Percentiles rank a stretch among this genome's conserved stretches.
Evolutionary conservation across 192 early-diverging fungal genomes (phyloP).

Genomic region (Coemansia sp.): DNA sequence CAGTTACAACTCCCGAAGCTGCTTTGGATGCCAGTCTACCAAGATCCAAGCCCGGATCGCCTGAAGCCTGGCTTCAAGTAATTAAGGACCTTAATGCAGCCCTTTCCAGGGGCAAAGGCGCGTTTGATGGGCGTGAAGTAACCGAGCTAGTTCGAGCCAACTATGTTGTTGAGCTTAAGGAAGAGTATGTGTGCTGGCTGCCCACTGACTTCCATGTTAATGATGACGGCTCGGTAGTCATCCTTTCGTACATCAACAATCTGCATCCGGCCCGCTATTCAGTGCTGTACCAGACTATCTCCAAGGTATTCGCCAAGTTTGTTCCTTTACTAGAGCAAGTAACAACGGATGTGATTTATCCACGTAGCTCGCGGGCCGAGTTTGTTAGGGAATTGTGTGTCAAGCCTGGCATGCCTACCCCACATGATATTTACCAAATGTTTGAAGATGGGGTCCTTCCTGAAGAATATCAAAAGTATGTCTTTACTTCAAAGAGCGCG

Average conservation of each 20-base stretch:
- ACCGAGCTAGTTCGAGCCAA: background rate
- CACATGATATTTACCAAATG: background rate
- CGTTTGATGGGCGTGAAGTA: background rate
- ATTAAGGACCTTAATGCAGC: background rate
- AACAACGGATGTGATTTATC: conserved; percentile 7
- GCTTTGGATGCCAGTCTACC: background rate
- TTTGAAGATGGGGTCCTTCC: background rate
- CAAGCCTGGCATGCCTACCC: no score
- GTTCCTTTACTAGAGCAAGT: conserved; percentile 61
- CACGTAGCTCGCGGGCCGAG: background rate
- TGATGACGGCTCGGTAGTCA: conserved; percentile 30
- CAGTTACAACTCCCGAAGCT: background rate
- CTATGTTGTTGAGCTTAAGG: background rate
- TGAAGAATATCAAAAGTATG: background rate
- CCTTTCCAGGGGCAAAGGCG: background rate
- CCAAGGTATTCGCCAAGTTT: conserved; percentile 40
- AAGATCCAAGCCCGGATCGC: background rate
- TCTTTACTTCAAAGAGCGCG: background rate
- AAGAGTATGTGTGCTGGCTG: conserved; percentile 48
- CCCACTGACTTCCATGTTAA: conserved; percentile 57
- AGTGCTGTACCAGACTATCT: conserved; percentile 50
- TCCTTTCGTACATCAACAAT: conserved; percentile 68
- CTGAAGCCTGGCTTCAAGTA: background rate
- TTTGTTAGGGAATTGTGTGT: background rate
- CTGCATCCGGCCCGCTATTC: conserved; percentile 47